These are phyloP conservation scores for Micractinium conductrix DNA, from an alignment of 139 green algal genomes.

Conservation along the genomic window DNA sequence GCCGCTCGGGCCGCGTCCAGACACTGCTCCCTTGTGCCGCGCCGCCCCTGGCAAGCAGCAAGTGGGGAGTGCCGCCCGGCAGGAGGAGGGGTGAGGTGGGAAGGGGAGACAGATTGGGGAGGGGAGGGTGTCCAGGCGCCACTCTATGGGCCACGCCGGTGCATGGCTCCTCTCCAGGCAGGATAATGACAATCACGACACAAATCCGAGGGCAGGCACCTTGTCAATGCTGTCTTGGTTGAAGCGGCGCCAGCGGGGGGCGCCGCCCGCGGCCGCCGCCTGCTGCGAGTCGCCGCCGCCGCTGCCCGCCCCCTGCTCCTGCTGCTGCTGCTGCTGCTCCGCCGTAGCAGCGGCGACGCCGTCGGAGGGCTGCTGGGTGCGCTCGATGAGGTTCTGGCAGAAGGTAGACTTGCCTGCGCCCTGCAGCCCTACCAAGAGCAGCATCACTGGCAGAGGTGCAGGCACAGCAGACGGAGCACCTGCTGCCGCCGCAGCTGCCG, in stretches of 20 bases:
- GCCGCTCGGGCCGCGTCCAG: constrained; percentile 49
- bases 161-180: no score
- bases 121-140: no score
- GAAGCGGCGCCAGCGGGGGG: constrained; percentile 45
- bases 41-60: constrained; percentile 40
- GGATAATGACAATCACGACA: no score
- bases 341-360: no score
- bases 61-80: no score
- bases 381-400: constrained; percentile 38
- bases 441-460: constrained; percentile 41
- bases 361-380: neutral
- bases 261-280: neutral
- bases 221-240: constrained; percentile 72
- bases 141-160: no score
- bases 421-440: constrained; percentile 52
- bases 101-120: no score
- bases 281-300: neutral
- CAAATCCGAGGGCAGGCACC: no score
- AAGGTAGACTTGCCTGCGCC: constrained; percentile 80
- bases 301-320: neutral
- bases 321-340: neutral
- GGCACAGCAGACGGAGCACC: neutral
- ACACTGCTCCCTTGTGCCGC: constrained; percentile 71
- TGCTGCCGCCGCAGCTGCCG: neutral
- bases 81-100: no score